Base-by-base conservation (phyloP, 2,329 filamentous ascomycete genomes). In the Parastagonospora nodorum region DNA sequence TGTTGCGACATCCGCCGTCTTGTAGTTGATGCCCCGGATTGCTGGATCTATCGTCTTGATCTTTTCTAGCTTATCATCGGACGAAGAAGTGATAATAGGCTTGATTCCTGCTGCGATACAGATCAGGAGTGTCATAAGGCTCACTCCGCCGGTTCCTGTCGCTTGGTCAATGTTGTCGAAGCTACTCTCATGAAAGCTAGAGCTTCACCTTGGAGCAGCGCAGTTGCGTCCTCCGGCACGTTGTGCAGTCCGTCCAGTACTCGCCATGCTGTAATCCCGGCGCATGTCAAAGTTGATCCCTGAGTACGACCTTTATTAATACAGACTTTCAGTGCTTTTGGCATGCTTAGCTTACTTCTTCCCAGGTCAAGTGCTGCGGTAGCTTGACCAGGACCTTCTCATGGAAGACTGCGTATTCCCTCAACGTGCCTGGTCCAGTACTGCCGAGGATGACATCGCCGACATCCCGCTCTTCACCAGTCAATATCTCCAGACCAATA, bases 71-170 rank as follows among this genome's bases (percentile, higher is more conserved):
- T 86, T 86, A 1, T 73, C 70, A 7, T 81, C 74, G 0, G 79
- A 82, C 0, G 80, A 84, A 0, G 84, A 86, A 0, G 84, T 87
- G 1, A 85, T 80, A 42, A 88, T 82, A 1, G 86, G 63, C 5
- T 27, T 46, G 42, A 70, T 67, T 4, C 63, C 63, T 0, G 64
- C 66, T 1, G 66, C 60, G 2, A 71, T 28, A 19, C 60, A 64
- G 4, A 71, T 16, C 0, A 61, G 37, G 4, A 69, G 59, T 4
- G 69, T 59, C 31, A 70, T 69, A 50, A 74, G 64, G 24, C 64
- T 73, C 48, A 73, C 70, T 62, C 80, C 79, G 0, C 74, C 74
- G 2, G 74, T 76, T n/a, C 74, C 74, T 65, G 6, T n/a, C n/a
- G n/a, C n/a, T n/a, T n/a, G n/a, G n/a, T n/a, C n/a, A n/a, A n/a